Conservation (phyloP, 2,329 filamentous ascomycete species). For the Fusarium sp. region DNA sequence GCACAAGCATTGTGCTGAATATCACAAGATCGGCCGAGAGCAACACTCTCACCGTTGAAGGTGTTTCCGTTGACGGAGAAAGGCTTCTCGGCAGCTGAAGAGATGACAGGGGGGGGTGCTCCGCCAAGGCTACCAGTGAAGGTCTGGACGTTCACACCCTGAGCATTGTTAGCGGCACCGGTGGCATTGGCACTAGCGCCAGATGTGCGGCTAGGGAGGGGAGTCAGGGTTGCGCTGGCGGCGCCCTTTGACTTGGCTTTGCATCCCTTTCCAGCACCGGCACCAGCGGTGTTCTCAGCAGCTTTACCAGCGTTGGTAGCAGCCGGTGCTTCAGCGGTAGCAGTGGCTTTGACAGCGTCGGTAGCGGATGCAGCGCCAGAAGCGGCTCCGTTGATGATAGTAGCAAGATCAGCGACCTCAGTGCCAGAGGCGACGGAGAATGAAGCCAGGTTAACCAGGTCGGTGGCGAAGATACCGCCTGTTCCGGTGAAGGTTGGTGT, state of each 20-base stretch:
- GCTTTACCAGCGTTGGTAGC: not conserved
- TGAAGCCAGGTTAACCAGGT: not conserved
- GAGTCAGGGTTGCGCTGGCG: not conserved
- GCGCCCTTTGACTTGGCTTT: not conserved
- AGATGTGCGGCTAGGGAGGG: not conserved
- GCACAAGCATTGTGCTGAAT: constrained; percentile 1
- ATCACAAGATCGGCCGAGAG: not conserved
- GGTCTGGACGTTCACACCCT: not conserved
- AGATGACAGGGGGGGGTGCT: not conserved
- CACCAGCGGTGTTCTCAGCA: not conserved
- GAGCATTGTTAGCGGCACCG: not conserved
- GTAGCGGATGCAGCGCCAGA: not conserved
- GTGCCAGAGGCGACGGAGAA: constrained; percentile 1
- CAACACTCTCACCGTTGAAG: not conserved
- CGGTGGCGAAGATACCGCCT: constrained; percentile 1
- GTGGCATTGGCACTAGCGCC: not conserved
- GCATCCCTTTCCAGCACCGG: not conserved
- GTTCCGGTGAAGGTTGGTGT: constrained; percentile 7
- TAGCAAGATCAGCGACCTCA: constrained; percentile 1
- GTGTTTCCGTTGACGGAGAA: constrained; percentile 4
- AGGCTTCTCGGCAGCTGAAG: not conserved
- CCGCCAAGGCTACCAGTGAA: not conserved
- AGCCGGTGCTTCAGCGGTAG: not conserved
- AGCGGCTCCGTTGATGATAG: not conserved
- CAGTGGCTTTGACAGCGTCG: not conserved